Percentiles rank a stretch among this genome's conserved stretches.
Evolutionary conservation across 2,329 filamentous ascomycete genomes (phyloP).

Genomic region (Fusarium sp.): DNA sequence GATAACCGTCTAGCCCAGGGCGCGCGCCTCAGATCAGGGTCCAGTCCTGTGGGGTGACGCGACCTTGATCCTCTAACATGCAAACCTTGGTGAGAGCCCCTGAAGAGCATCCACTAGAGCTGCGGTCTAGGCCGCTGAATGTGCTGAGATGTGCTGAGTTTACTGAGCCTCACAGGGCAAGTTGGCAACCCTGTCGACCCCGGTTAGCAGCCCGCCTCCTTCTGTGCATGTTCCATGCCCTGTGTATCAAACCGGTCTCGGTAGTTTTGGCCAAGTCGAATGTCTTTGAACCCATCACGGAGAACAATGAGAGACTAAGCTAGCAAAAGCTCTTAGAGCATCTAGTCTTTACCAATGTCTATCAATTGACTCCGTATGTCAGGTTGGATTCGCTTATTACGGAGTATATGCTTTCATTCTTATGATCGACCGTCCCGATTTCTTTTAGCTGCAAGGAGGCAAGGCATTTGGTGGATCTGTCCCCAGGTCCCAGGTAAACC

Average conservation of each 20-base stretch:
- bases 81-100: slow-evolving; percentile 21
- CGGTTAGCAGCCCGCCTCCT: slow-evolving; percentile 26
- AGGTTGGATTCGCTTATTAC: slow-evolving; percentile 9
- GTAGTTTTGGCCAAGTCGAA: slow-evolving; percentile 20
- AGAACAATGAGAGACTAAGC: background rate
- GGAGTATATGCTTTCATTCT: slow-evolving; percentile 14
- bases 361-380: background rate
- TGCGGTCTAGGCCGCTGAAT: slow-evolving; percentile 14
- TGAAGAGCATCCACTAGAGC: slow-evolving; percentile 35
- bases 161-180: slow-evolving; percentile 35
- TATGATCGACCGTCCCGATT: slow-evolving; percentile 28
- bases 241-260: slow-evolving; percentile 31
- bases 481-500: slow-evolving; percentile 30
- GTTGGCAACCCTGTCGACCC: slow-evolving; percentile 23
- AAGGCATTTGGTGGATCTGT: slow-evolving; percentile 34
- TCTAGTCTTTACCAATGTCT: background rate
- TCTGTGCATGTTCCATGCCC: slow-evolving; percentile 30
- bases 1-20: slow-evolving; percentile 11
- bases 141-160: slow-evolving; percentile 26
- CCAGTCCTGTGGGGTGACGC: slow-evolving; percentile 34
- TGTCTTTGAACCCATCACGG: slow-evolving; percentile 8
- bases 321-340: background rate
- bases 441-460: slow-evolving; percentile 36
- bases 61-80: slow-evolving; percentile 14
- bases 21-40: slow-evolving; percentile 32